Conservation (phyloP, 768 basidiomycete genomes). For the Pulveroboletus sp. region DNA sequence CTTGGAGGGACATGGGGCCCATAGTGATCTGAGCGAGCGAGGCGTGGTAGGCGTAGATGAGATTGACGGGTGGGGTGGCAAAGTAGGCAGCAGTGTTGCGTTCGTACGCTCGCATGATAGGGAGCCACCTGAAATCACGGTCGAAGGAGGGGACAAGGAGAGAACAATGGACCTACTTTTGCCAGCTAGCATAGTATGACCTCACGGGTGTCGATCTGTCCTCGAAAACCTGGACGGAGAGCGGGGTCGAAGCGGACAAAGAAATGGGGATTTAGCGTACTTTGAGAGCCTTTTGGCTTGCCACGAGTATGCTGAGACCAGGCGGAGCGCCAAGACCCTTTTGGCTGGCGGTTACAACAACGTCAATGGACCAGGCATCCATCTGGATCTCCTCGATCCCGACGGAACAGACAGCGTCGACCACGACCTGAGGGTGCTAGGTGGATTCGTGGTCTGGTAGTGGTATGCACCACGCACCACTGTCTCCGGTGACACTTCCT, state of each 20-base stretch:
- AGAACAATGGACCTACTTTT: constrained; percentile 44
- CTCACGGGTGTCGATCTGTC: constrained; percentile 46
- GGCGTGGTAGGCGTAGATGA: constrained; percentile 87
- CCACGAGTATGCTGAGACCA: constrained; percentile 83
- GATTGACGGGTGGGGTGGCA: constrained; percentile 92
- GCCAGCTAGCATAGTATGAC: constrained; percentile 89
- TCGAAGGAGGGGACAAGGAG: not conserved
- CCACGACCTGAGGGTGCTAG: constrained; percentile 47
- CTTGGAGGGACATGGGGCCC: constrained; percentile 58
- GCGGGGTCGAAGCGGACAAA: not conserved
- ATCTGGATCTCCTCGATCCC: constrained; percentile 93
- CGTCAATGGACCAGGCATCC: constrained; percentile 91
- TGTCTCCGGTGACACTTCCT: constrained; percentile 76
- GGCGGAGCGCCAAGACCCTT: constrained; percentile 94
- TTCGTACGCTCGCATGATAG: constrained; percentile 94
- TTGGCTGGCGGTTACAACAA: constrained; percentile 81
- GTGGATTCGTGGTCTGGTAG: not conserved
- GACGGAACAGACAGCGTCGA: constrained; percentile 96
- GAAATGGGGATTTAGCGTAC: constrained; percentile 27
- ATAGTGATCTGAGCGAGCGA: constrained; percentile 71
- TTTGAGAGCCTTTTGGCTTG: constrained; percentile 72
- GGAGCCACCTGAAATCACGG: constrained; percentile 60
- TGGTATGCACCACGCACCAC: constrained; percentile 43
- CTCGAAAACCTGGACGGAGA: constrained; percentile 7
- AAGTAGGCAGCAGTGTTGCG: constrained; percentile 79